Evolutionary conservation across 2,329 filamentous ascomycete genomes (phyloP), one percentile per base, ranked within the genome.

Genomic region (Aspergillus phoenicis): DNA sequence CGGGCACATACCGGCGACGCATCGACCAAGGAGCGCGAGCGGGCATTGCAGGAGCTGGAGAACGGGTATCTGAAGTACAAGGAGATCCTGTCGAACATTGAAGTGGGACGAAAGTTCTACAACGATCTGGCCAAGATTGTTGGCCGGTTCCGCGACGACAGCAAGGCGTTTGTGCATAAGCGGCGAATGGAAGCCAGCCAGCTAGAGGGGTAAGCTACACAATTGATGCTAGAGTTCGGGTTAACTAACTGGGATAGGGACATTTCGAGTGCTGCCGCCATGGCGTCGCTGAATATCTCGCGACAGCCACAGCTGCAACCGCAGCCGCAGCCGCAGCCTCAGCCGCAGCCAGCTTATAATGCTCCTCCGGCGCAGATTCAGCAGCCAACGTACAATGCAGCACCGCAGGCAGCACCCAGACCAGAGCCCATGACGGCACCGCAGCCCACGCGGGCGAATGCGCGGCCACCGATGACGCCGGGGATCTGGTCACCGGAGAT

Each of bases 51-150:
- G 76, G 87, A 85, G 63, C 82, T 99, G 8, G 94, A 98, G 75
- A 93, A 91, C 65, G 94, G 92, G 0, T 98, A 96, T 74, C 88
- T 93, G 76, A 96, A 94, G 78, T 98, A 98, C 81, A 97, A 97
- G 78, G 94, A 99, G 75, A 91, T 98, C 59, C 87, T 97, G 60
- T 91, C 87, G 66, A 97, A 98, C 72, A 83, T 97, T 2, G 94
- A 98, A 66, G 91, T 90, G 0, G 95, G 92, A 0, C 84, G 94
- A 57, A 97, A 95, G 74, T 99, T 99, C 74, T 99, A 98, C 80
- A 99, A 99, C 68, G 93, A 98, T 71, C 83, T 99, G 4, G 91
- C 90, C 51, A 91, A 90, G 76, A 93, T 98, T 64, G 91, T 97
- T 0, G 89, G 87, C 39, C 84, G 89, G 8, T 98, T 97, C 74